Evolutionary conservation across 2,329 filamentous ascomycete genomes (phyloP), one percentile per base, ranked within the genome.

Genomic region (Pseudogymnoascus sp.): DNA sequence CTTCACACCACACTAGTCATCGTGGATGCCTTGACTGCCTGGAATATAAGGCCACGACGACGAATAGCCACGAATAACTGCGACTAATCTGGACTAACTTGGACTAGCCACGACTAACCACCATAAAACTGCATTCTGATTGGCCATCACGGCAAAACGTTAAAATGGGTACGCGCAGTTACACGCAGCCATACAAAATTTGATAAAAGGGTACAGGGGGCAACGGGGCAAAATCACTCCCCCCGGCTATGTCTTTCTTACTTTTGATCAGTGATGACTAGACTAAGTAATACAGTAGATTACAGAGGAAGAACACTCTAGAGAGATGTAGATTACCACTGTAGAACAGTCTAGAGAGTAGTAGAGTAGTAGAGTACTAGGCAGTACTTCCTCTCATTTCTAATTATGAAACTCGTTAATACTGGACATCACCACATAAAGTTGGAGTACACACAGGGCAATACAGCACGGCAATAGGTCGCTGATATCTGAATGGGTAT

Each of bases 1-100:
- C 57, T 59, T 59, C 33, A 36, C 57, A 59, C 57, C 57, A 59
- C 57, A 59, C 57, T 59, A 59, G 57, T 54, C 15, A 4, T 17
- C 21, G 21, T 21, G 21, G 21, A 21, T 21, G 21, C 21, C 21
- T 11, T 3, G 26, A 1, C 2, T 33, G 8, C 44, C 44, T 54
- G n/a, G 9, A 15, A 3, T 10, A 31, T 54, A 33, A 5, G 44
- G 44, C 44, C 3, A 11, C 44, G 10, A 17, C n/a, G n/a, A 33
- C 29, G 21, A 17, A 54, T 33, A 54, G 11, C 44, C 1, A 11
- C 8, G n/a, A 33, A 4, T 54, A 54, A 7, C 39, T 21, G 11
- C 15, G 39, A 40, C 2, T 10, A 15, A 21, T 26, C 6, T 2
- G 7, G 26, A 17, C 6, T 54, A 33, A 47, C 41, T 1, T 13